A percentile compares a stretch with the other conserved stretches of the same genome.
phyloP scores from a whole-genome alignment of 306 rosid species.

The Benincasa hispida region DNA sequence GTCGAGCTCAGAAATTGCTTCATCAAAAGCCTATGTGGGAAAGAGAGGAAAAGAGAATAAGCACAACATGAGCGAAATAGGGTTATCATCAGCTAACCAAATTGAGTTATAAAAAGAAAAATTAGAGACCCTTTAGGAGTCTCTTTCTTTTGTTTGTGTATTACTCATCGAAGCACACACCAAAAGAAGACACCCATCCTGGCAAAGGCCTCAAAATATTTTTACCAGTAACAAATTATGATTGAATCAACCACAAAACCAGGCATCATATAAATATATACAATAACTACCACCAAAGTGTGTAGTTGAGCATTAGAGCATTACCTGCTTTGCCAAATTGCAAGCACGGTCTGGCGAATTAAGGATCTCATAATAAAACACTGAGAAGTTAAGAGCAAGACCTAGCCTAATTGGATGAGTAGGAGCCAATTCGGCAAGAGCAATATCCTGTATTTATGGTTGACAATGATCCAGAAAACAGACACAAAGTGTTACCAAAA shows the following conservation, averaged over 20 bases:
- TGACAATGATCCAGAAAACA: neutral
- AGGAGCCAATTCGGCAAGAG: conserved; percentile 62
- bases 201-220: neutral
- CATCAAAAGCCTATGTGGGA: conserved; percentile 69
- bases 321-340: conserved; percentile 88
- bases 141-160: neutral
- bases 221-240: neutral
- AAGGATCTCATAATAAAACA: conserved; percentile 90
- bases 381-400: conserved; percentile 95
- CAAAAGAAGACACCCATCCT: neutral
- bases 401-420: conserved; percentile 97
- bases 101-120: neutral
- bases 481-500: neutral
- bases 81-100: neutral
- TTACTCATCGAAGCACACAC: neutral
- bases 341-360: conserved; percentile 97
- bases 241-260: neutral
- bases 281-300: neutral
- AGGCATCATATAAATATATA: neutral
- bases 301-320: conserved; percentile 5
- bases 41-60: neutral
- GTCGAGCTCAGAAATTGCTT: conserved; percentile 87
- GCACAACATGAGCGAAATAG: neutral
- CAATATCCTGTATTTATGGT: conserved; percentile 56
- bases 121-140: neutral